Conservation (phyloP, 2,329 filamentous ascomycete species). For the Cyphellophora europaea region DNA sequence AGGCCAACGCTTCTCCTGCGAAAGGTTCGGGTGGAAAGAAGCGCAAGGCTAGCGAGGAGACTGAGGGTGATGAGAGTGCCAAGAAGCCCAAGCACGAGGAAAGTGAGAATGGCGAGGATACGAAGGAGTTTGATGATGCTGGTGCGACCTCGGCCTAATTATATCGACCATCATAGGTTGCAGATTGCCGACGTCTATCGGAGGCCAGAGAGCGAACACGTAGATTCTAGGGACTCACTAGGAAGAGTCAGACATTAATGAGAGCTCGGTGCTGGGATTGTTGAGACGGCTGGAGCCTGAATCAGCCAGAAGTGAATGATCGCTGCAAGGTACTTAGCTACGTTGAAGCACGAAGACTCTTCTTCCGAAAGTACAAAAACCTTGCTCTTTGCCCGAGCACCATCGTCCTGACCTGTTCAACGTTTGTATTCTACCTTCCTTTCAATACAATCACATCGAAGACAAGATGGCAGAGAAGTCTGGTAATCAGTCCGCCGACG, state of each 20-base stretch:
- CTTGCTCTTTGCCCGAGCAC: neutral
- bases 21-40: no score
- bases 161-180: neutral
- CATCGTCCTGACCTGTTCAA: neutral
- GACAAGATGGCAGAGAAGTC: neutral
- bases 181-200: neutral
- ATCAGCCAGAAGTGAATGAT: no score
- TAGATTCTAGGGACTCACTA: neutral
- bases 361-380: neutral
- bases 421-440: neutral
- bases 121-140: neutral
- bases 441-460: neutral
- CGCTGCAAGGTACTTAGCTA: no score
- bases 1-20: no score
- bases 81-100: constrained; percentile 1
- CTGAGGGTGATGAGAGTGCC: constrained; percentile 2
- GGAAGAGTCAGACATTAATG: neutral
- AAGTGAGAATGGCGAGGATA: neutral
- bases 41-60: constrained; percentile 2
- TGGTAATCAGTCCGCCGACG: neutral
- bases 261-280: no score
- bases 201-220: no score
- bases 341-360: no score
- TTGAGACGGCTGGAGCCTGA: no score
- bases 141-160: no score